Evolutionary conservation across 2,329 filamentous ascomycete genomes (phyloP).

Genomic region (Karstenula rhodostoma): DNA sequence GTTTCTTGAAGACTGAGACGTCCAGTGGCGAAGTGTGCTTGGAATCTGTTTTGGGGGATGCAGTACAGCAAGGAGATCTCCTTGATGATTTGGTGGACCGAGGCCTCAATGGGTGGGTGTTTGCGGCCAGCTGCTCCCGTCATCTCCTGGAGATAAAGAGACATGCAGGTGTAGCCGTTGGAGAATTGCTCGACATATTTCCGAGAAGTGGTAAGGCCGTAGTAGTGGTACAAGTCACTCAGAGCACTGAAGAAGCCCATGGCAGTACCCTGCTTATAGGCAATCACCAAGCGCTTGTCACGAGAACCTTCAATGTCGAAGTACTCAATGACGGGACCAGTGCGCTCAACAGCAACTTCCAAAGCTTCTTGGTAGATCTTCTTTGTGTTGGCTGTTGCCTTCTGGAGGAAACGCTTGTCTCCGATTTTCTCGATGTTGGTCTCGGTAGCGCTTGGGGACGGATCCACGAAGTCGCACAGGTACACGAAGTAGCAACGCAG

Average conservation of each 20-base stretch:
- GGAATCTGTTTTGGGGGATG: constrained; percentile 96
- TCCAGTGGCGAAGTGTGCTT: constrained; percentile 84
- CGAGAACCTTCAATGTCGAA: constrained; percentile 91
- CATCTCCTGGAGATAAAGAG: constrained; percentile 84
- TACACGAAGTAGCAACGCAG: constrained; percentile 99
- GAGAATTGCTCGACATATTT: constrained; percentile 99
- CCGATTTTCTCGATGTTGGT: constrained; percentile 90
- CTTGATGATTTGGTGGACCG: constrained; percentile 98
- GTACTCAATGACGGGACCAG: constrained; percentile 95
- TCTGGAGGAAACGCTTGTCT: constrained; percentile 92
- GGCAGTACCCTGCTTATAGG: constrained; percentile 92
- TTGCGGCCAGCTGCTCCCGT: constrained; percentile 56
- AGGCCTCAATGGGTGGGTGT: constrained; percentile 85
- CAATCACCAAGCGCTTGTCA: constrained; percentile 93
- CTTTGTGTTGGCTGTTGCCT: constrained; percentile 95
- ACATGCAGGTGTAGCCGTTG: constrained; percentile 97
- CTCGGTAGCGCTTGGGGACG: constrained; percentile 76
- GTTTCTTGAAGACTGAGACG: constrained; percentile 93
- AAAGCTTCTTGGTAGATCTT: constrained; percentile 96
- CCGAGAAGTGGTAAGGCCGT: constrained; percentile 91
- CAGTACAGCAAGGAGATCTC: constrained; percentile 97
- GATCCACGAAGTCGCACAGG: constrained; percentile 87
- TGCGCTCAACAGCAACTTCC: constrained; percentile 80
- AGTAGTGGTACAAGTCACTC: constrained; percentile 98
- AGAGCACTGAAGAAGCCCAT: constrained; percentile 93